phyloP scores from a whole-genome alignment of 2,329 filamentous ascomycete species.

The Rutstroemia sp. region DNA sequence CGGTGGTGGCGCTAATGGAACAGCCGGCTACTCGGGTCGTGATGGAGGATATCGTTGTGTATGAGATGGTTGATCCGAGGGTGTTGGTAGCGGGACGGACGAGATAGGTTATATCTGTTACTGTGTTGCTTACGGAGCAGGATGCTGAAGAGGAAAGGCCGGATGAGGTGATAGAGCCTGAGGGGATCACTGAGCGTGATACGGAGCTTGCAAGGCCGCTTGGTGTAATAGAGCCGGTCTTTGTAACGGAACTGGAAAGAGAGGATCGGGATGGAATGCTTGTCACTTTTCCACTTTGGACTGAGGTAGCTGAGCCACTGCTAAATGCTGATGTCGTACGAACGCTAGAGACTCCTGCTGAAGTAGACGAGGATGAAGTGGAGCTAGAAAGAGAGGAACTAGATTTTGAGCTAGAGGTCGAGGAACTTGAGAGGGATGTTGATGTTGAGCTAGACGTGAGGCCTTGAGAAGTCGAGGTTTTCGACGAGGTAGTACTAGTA shows the following conservation, averaged over 20 bases:
- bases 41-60: background rate
- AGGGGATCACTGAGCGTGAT: background rate
- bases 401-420: background rate
- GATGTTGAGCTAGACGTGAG: background rate
- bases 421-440: background rate
- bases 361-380: background rate
- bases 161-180: background rate
- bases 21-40: background rate
- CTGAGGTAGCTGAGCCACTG: too few species aligned
- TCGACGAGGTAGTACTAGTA: background rate
- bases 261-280: background rate
- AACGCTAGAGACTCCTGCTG: background rate
- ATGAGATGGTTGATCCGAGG: background rate
- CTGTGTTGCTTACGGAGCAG: background rate
- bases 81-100: background rate
- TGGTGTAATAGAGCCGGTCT: background rate
- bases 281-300: background rate
- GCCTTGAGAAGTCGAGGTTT: background rate
- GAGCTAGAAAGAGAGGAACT: background rate
- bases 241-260: background rate
- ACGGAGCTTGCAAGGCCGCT: background rate
- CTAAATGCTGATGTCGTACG: too few species aligned
- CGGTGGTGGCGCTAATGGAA: background rate
- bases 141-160: background rate
- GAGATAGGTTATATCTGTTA: slow-evolving; percentile 1